Percentiles rank a stretch among this genome's conserved stretches.
Conservation (phyloP, 306 rosid genomes). For the Inga leiocalycina region DNA sequence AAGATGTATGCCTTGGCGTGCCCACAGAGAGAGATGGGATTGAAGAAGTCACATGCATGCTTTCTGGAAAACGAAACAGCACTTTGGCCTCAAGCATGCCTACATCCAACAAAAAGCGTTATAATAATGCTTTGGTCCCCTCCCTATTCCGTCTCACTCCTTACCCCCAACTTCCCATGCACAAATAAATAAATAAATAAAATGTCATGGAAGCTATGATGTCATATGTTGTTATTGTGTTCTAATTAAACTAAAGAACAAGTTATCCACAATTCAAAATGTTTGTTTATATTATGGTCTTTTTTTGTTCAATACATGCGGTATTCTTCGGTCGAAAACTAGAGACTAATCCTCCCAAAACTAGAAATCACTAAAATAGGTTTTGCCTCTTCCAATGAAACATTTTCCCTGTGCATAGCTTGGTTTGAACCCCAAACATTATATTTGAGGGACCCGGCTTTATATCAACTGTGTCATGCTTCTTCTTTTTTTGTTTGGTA, state of each 20-base stretch:
- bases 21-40: background rate
- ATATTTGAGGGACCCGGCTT: no score
- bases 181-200: no score
- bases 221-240: background rate
- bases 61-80: background rate
- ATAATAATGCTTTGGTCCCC: background rate
- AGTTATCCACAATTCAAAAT: no score
- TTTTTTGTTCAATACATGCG: no score
- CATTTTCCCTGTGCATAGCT: rapidly evolving
- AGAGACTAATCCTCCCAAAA: no score
- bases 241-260: no score
- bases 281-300: no score
- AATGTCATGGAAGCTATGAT: background rate
- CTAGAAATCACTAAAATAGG: rapidly evolving
- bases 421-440: no score
- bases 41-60: background rate
- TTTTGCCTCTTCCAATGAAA: no score
- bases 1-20: background rate
- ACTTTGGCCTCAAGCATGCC: background rate
- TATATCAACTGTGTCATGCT: no score
- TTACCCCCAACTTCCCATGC: background rate
- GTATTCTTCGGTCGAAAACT: no score
- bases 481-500: no score
- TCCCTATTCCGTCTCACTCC: background rate
- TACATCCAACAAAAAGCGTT: background rate